Conservation (phyloP, 257 asterid species). For the Fraxinus anomala region DNA sequence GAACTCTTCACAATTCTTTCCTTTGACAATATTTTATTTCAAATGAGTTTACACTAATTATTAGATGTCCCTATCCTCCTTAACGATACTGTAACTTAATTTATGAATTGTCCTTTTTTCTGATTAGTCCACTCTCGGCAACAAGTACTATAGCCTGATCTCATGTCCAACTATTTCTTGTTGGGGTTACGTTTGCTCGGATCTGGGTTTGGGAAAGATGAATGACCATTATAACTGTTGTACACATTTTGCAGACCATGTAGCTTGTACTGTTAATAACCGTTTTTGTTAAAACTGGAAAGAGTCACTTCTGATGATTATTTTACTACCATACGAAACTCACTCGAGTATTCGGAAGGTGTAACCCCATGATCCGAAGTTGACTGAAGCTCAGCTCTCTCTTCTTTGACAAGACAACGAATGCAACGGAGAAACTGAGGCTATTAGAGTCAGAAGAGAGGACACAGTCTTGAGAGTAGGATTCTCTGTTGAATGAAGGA, state of each 20-base stretch:
- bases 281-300: no score
- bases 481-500: conserved; percentile 57
- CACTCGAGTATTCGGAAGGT: no score
- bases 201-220: conserved; percentile 17
- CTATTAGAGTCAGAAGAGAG: conserved; percentile 74
- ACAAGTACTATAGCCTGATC: not conserved
- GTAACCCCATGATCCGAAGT: no score
- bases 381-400: no score
- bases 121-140: not conserved
- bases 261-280: no score
- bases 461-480: conserved; percentile 84
- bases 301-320: no score
- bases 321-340: no score
- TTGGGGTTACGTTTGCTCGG: not conserved
- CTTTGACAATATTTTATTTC: not conserved
- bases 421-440: conserved; percentile 56
- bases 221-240: not conserved
- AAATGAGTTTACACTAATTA: not conserved
- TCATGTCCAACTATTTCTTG: not conserved
- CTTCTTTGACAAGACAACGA: no score
- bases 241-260: no score
- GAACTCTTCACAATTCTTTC: not conserved
- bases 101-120: no score
- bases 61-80: not conserved
- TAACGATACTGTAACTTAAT: not conserved